phyloP scores from a whole-genome alignment of 2,329 filamentous ascomycete species.

The Xylaria hypoxylon region DNA sequence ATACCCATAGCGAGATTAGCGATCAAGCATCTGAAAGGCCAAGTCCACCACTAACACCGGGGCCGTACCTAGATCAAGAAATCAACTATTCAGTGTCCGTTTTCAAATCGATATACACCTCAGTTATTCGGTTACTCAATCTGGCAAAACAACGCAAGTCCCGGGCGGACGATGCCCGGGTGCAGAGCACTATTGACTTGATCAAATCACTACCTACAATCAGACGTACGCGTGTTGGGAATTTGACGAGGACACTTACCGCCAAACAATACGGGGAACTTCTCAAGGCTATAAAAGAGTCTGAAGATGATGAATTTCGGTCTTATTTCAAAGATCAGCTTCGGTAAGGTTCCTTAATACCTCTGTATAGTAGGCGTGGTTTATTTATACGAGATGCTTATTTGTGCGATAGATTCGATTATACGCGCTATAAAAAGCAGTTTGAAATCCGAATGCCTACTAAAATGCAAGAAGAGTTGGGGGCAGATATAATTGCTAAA shows the following conservation, averaged over 20 bases:
- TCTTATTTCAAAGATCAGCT: slow-evolving; percentile 7
- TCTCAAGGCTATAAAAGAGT: slow-evolving; percentile 11
- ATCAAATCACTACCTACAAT: slow-evolving; percentile 21
- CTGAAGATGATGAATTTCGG: slow-evolving; percentile 13
- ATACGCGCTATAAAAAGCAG: slow-evolving; percentile 14
- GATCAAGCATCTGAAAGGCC: background rate
- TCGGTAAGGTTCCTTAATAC: background rate
- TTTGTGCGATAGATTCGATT: slow-evolving; percentile 21
- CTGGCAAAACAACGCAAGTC: slow-evolving; percentile 24
- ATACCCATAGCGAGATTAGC: slow-evolving; percentile 6
- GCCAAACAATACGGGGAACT: slow-evolving; percentile 24
- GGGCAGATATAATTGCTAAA: background rate
- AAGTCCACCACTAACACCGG: background rate
- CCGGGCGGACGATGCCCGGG: slow-evolving; percentile 25
- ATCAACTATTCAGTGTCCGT: background rate
- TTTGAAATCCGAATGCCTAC: slow-evolving; percentile 27
- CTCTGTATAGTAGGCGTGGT: background rate
- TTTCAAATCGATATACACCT: slow-evolving; percentile 1
- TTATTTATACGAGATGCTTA: background rate
- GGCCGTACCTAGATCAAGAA: background rate
- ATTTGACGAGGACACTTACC: slow-evolving; percentile 21
- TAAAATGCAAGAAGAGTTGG: slow-evolving; percentile 23
- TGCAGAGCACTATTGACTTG: slow-evolving; percentile 9
- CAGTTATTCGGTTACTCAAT: slow-evolving; percentile 24
- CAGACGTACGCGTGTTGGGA: slow-evolving; percentile 12